phyloP scores from a whole-genome alignment of 371 early-diverging fungal species.

The Mycotypha africana region DNA sequence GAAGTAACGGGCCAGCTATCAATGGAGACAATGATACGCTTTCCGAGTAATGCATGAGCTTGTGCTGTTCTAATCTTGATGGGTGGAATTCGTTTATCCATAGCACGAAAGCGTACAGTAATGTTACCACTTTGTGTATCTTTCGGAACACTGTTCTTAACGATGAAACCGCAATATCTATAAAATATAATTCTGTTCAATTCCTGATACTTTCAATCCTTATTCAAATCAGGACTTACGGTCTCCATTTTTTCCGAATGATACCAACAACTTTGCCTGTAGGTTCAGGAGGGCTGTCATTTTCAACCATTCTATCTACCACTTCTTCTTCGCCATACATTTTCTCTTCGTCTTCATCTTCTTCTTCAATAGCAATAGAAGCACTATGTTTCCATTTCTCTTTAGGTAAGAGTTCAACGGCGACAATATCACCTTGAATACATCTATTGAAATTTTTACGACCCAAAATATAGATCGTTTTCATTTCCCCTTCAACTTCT shows the following conservation, averaged over 20 bases:
- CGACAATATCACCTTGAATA: conserved; percentile 89
- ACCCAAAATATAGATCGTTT: conserved; percentile 75
- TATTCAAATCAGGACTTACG: conserved; percentile 41
- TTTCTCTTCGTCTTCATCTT: conserved; percentile 46
- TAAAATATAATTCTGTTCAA: no score
- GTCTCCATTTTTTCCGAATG: conserved; percentile 92
- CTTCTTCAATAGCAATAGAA: conserved; percentile 67
- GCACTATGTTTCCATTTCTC: conserved; percentile 77
- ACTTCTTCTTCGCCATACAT: conserved; percentile 37
- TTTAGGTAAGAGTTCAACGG: conserved; percentile 78
- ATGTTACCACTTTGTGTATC: conserved; percentile 45
- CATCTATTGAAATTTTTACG: conserved; percentile 84
- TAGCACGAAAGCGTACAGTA: conserved; percentile 72
- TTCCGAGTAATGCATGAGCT: conserved; percentile 64
- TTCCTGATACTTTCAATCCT: no score
- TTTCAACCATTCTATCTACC: conserved; percentile 17
- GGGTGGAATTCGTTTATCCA: conserved; percentile 90
- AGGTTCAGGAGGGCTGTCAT: conserved; percentile 45
- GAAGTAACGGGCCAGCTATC: conserved; percentile 87
- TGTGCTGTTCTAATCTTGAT: conserved; percentile 91
- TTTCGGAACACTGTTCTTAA: conserved; percentile 60
- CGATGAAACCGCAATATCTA: conserved; percentile 87
- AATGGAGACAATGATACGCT: conserved; percentile 86
- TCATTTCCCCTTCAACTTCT: conserved; percentile 67
- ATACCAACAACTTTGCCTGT: conserved; percentile 89